Base-by-base conservation (phyloP, 148 eudicot species). In the Dianthus caryophyllus region DNA sequence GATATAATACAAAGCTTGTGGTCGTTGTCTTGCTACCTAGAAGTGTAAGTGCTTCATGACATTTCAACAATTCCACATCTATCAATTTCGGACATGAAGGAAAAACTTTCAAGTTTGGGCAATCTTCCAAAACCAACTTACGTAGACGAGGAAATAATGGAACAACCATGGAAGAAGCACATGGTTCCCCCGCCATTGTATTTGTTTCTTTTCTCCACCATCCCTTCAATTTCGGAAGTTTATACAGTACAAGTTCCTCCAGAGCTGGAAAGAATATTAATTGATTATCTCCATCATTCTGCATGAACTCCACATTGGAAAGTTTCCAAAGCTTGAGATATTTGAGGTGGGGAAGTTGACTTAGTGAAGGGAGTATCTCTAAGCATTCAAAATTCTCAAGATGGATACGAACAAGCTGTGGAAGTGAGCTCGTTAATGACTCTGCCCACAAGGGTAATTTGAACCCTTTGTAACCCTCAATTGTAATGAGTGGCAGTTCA, bases 291-390 rank as follows among this genome's bases (percentile, higher is more conserved):
- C 38, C 51, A 48, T 26, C n/a, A 15, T 13, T 48, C 30, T 69
- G 67, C 39, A 71, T n/a, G 44, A 15, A 71, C 67, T 71, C 61
- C 67, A 71, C 16, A 25, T 38, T 51, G 0, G 24, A 8, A 10
- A 61, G 50, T 1, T 1, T 2, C 4, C 0, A 2, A 1, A 71
- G 25, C 1, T 16, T 0, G 17, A 71, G 61, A 17, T 25, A 5
- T 51, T 61, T 71, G n/a, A 71, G 67, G n/a, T 61, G 60, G 5
- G 39, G 14, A 14, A 71, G 67, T 36, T 38, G 60, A 36, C 74
- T 71, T n/a, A 71, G 21, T 41, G 39, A 38, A n/a, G 67, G 66
- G 6, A 71, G 38, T 21, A 33, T 44, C 36, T 49, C 4, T 29
- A 61, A 15, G n/a, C 41, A 6, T 3, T 16, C 0, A 21, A 50